phyloP scores from a whole-genome alignment of 768 basidiomycete species.

The Hygrophoropsis aurantiaca region DNA sequence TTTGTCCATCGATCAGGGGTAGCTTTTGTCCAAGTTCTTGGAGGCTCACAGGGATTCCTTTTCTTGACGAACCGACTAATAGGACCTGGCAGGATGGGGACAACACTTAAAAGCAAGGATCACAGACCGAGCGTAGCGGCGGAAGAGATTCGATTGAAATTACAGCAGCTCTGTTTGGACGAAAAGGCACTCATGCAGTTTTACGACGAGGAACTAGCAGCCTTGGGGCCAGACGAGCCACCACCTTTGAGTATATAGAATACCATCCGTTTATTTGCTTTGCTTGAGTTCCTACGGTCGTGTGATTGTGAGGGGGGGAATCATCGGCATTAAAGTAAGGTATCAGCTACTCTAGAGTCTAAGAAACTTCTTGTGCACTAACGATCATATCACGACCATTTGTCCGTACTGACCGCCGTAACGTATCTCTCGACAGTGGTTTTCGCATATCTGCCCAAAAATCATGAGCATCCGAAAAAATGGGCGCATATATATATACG shows the following conservation, averaged over 20 bases:
- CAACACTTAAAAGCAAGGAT: conserved; percentile 53
- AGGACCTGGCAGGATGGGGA: conserved; percentile 64
- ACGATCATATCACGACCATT: conserved; percentile 77
- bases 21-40: conserved; percentile 87
- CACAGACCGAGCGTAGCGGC: conserved; percentile 57
- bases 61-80: conserved; percentile 90
- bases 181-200: conserved; percentile 53
- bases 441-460: conserved; percentile 62
- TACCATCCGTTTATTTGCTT: background rate
- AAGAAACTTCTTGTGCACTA: conserved; percentile 37
- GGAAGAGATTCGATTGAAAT: conserved; percentile 56
- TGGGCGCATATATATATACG: conserved; percentile 28
- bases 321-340: background rate
- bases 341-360: conserved; percentile 9
- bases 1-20: conserved; percentile 90
- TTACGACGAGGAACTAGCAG: conserved; percentile 70
- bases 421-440: conserved; percentile 61
- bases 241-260: conserved; percentile 44
- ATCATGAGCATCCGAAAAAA: background rate
- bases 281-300: background rate
- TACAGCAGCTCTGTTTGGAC: conserved; percentile 70
- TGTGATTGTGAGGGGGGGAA: background rate
- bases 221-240: conserved; percentile 43
- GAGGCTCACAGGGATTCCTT: conserved; percentile 75
- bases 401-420: conserved; percentile 62